phyloP scores from a whole-genome alignment of 1,284 basidiomycete species.

The Pseudomicrostroma phylloplanum region DNA sequence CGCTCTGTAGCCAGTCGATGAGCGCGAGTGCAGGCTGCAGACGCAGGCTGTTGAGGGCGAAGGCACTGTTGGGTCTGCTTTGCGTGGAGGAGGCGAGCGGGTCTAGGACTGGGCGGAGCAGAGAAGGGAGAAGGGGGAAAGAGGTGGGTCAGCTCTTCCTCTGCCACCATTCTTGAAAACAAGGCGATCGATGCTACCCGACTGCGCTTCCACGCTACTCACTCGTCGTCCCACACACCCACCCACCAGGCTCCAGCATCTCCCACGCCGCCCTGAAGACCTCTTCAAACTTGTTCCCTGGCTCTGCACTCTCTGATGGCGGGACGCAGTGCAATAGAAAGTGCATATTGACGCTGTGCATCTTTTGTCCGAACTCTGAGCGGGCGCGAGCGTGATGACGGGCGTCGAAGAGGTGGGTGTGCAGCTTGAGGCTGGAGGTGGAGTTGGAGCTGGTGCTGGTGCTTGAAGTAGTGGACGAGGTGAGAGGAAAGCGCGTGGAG shows the following conservation, averaged over 20 bases:
- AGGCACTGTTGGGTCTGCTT: too few relatives aligned
- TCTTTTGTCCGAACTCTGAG: background rate
- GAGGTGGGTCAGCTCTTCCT: too few relatives aligned
- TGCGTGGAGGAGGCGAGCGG: too few relatives aligned
- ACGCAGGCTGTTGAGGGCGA: background rate
- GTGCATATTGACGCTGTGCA: background rate
- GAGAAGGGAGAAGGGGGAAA: too few relatives aligned
- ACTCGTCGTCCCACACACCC: background rate
- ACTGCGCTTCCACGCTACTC: too few relatives aligned
- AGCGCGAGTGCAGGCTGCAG: background rate
- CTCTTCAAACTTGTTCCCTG: background rate
- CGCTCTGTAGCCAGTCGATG: background rate
- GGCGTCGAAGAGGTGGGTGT: background rate
- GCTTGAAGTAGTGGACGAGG: too few relatives aligned
- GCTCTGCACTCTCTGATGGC: background rate
- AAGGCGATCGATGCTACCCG: too few relatives aligned
- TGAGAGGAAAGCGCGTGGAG: background rate
- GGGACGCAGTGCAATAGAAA: background rate
- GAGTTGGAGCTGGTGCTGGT: background rate
- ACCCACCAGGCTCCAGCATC: background rate
- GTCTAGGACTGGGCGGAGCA: too few relatives aligned
- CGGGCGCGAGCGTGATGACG: background rate
- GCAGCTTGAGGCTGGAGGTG: background rate
- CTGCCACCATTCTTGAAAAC: too few relatives aligned
- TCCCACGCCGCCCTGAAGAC: background rate